Conservation (phyloP, 257 asterid genomes). For the Solanum microdontum region DNA sequence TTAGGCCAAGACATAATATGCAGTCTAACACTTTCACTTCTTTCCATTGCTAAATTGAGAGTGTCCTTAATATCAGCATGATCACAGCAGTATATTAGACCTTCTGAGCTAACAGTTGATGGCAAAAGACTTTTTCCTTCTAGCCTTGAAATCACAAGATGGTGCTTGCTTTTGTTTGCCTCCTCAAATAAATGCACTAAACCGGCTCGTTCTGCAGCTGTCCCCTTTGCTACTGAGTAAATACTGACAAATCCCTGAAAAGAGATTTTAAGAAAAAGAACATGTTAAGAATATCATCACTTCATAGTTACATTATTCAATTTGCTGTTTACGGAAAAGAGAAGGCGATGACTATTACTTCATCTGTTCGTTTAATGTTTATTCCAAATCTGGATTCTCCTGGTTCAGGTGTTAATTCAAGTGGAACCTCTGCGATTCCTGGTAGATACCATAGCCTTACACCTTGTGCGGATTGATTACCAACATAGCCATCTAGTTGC, state of each 20-base stretch:
- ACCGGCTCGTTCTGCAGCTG: slow-evolving; percentile 46
- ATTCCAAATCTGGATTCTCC: slow-evolving; percentile 41
- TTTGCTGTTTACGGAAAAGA: not conserved
- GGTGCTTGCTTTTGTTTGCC: slow-evolving; percentile 18
- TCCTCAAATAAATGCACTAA: slow-evolving; percentile 27
- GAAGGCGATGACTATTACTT: slow-evolving; percentile 17
- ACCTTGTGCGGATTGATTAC: slow-evolving; percentile 17
- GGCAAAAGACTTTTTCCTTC: slow-evolving; percentile 50
- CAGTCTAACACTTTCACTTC: slow-evolving; percentile 19
- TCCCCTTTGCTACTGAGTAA: slow-evolving; percentile 21
- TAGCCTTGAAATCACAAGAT: slow-evolving; percentile 38
- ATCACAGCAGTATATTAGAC: slow-evolving; percentile 39
- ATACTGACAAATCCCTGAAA: slow-evolving; percentile 33
- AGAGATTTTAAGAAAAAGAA: not conserved
- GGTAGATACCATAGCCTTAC: slow-evolving; percentile 46
- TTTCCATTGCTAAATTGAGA: slow-evolving; percentile 23
- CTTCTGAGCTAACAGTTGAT: slow-evolving; percentile 30
- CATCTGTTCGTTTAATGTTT: slow-evolving; percentile 35
- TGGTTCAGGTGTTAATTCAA: slow-evolving; percentile 18
- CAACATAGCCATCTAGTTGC: slow-evolving; percentile 11
- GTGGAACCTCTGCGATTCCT: slow-evolving; percentile 24
- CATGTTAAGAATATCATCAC: not conserved
- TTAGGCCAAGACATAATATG: slow-evolving; percentile 46
- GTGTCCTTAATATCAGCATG: slow-evolving; percentile 28
- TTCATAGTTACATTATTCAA: not conserved